These are phyloP conservation scores for Byssochlamys sp. DNA, from an alignment of 2,329 filamentous ascomycete genomes.

Conservation along the genomic window DNA sequence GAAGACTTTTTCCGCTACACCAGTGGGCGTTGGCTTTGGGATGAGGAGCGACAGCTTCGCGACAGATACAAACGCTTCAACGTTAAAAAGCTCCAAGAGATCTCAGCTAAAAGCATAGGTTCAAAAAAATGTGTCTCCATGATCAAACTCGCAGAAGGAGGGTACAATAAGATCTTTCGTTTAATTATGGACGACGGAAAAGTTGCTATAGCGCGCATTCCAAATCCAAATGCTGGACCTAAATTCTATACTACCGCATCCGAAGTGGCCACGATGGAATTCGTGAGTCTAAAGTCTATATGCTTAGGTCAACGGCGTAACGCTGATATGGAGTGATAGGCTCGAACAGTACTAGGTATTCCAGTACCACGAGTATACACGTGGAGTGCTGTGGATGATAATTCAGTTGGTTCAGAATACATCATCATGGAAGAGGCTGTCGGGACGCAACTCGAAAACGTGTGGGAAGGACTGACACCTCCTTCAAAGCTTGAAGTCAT, in stretches of 20 bases:
- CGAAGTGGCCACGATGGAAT: slow-evolving; percentile 11
- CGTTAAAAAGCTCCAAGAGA: slow-evolving; percentile 9
- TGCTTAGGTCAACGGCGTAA: background rate
- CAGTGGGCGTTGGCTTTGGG: slow-evolving; percentile 27
- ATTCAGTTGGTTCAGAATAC: background rate
- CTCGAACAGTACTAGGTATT: background rate
- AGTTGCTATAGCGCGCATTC: slow-evolving; percentile 12
- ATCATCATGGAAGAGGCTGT: background rate
- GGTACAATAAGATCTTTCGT: slow-evolving; percentile 28
- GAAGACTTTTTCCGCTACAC: slow-evolving; percentile 19
- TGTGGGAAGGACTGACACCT: background rate
- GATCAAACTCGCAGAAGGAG: slow-evolving; percentile 28
- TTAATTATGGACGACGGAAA: slow-evolving; percentile 16
- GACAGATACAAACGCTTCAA: slow-evolving; percentile 27
- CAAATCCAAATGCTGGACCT: slow-evolving; percentile 7
- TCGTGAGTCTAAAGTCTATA: slow-evolving; percentile 6
- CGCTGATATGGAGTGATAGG: background rate
- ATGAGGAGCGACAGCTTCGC: slow-evolving; percentile 24
- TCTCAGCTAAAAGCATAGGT: background rate
- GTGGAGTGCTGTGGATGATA: background rate
- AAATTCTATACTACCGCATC: slow-evolving; percentile 6
- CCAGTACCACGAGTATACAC: background rate
- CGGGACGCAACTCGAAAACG: background rate
- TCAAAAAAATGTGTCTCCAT: slow-evolving; percentile 25
- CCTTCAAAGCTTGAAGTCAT: background rate